Evolutionary conservation across 1,139 yeast genomes (phyloP).

Genomic region (Scheffersomyces segobiensis): DNA sequence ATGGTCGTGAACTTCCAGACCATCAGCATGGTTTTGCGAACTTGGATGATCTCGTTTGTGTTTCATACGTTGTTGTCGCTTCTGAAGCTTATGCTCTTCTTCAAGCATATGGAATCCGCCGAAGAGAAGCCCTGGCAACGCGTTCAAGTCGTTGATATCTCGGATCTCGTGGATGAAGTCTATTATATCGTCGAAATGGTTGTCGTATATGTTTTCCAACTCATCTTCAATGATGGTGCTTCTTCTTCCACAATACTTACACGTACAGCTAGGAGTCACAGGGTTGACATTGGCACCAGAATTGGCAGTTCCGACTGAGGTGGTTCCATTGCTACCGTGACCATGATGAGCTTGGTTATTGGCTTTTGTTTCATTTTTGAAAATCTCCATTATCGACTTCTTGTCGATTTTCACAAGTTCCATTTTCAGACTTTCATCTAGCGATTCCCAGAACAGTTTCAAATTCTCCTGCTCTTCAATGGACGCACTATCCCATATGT

Average conservation of each 20-base stretch:
- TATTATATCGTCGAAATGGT: constrained; percentile 56
- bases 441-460: constrained; percentile 68
- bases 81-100: constrained; percentile 36
- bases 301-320: background rate
- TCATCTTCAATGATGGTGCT: constrained; percentile 76
- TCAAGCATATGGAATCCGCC: constrained; percentile 44
- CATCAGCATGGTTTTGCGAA: background rate
- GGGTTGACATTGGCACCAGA: constrained; percentile 7
- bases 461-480: constrained; percentile 62
- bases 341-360: constrained; percentile 6
- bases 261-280: constrained; percentile 49
- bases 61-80: constrained; percentile 23
- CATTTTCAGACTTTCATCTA: constrained; percentile 61
- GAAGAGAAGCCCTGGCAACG: constrained; percentile 40
- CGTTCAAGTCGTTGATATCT: constrained; percentile 43
- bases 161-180: constrained; percentile 41
- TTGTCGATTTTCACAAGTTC: constrained; percentile 68
- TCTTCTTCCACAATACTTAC: constrained; percentile 80
- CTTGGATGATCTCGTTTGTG: constrained; percentile 1
- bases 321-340: background rate
- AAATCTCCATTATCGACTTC: constrained; percentile 64
- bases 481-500: constrained; percentile 60
- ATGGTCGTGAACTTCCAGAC: constrained; percentile 3
- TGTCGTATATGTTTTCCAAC: constrained; percentile 55
- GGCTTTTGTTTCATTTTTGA: constrained; percentile 41